phyloP scores from a whole-genome alignment of 352 stramenopile species.

The Sclerospora graminicola region DNA sequence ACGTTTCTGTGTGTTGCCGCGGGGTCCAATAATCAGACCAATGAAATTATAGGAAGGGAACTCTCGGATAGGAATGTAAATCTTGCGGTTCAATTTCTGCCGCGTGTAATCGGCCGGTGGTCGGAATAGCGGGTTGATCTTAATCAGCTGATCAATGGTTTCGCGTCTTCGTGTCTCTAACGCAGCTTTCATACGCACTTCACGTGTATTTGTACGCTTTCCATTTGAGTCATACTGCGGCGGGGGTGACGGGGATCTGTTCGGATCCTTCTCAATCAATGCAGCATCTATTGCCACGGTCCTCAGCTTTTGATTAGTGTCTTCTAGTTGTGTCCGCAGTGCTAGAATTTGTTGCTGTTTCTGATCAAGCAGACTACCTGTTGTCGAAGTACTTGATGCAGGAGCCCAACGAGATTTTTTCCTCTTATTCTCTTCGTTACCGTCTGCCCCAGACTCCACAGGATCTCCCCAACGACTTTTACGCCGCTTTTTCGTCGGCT shows the following conservation, averaged over 20 bases:
- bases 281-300: conserved; percentile 79
- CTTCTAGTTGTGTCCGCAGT: conserved; percentile 63
- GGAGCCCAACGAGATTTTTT: conserved; percentile 82
- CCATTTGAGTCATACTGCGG: conserved; percentile 94
- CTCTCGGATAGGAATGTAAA: conserved; percentile 96
- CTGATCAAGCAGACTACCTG: conserved; percentile 36
- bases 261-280: conserved; percentile 78
- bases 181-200: conserved; percentile 88
- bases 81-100: conserved; percentile 91
- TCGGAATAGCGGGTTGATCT: conserved; percentile 89
- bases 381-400: conserved; percentile 25
- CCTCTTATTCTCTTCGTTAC: conserved; percentile 36
- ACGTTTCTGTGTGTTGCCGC: conserved; percentile 98
- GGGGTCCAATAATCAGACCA: conserved; percentile 97
- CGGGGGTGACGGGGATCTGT: conserved; percentile 85
- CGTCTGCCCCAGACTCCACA: conserved; percentile 18
- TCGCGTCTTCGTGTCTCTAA: conserved; percentile 87
- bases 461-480: conserved; percentile 84
- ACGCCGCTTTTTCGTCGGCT: conserved; percentile 60
- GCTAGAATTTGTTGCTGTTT: conserved; percentile 67
- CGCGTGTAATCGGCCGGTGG: conserved; percentile 83
- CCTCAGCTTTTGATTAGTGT: conserved; percentile 56
- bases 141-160: conserved; percentile 93
- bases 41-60: conserved; percentile 99
- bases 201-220: conserved; percentile 94